Base-by-base conservation (phyloP, 495 filamentous ascomycete genomes). In the Pseudevernia furfuracea region DNA sequence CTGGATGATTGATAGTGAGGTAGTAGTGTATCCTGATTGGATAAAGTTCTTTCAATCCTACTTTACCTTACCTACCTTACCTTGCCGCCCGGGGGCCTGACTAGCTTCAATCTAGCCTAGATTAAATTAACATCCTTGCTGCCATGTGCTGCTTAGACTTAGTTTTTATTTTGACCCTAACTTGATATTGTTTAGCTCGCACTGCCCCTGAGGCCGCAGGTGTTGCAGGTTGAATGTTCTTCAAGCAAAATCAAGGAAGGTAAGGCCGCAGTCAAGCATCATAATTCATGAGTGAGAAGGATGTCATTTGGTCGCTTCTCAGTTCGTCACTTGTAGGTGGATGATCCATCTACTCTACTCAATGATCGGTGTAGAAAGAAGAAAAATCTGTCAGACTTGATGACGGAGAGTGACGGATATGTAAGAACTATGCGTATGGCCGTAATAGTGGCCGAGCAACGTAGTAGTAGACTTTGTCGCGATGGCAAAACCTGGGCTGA, bases 401-500 rank as follows among this genome's bases (percentile, higher is more conserved):
- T 55, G 52, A 55, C 52, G 52, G 52, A 55, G 52, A 21, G 52
- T 21, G 25, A 55, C 52, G 52, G 52, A 34, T 55, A 34, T 55
- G 52, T 55, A 55, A 55, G 52, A 55, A 34, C 52, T 55, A 55
- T 21, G 49, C 41, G 19, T 44, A 21, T 21, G 25, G 10, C 8
- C n/a, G n/a, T n/a, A n/a, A n/a, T n/a, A n/a, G 17, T 25, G 28
- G 58, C 36, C 7, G 28, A 53, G 49, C 19, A 46, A 11, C 21
- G 3, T 5, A 38, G 21, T 15, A 38, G 28, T n/a, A n/a, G 10
- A 43, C 23, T 63, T 55, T 30, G 48, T 63, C 23, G 41, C 38
- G 61, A 48, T 36, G 43, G 49, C 49, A 48, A 41, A 59, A 59
- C 57, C 12, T 59, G 17, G 43, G 34, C 14, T 49, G 60, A 39